These are phyloP conservation scores for Saccharum hybrid DNA, from an alignment of 202 grass and related monocot species.

Conservation along the genomic window DNA sequence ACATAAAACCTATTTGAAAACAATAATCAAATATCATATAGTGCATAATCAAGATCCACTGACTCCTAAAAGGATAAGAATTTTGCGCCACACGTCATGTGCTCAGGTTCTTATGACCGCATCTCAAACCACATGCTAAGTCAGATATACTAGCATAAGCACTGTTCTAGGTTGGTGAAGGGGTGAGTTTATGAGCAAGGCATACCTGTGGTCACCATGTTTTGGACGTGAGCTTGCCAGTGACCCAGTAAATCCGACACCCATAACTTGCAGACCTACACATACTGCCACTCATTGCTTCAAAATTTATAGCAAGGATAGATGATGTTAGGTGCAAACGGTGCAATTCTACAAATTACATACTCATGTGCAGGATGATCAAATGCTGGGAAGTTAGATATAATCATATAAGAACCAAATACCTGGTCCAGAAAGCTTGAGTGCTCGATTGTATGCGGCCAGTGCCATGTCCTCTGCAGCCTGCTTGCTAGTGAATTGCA, in stretches of 20 bases:
- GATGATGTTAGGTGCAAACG: background rate
- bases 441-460: slow-evolving; percentile 76
- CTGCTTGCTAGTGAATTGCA: slow-evolving; percentile 81
- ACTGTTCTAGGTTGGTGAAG: background rate
- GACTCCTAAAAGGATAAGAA: slow-evolving; percentile 7
- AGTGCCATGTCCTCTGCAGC: slow-evolving; percentile 87
- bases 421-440: slow-evolving; percentile 92
- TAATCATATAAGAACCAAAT: background rate
- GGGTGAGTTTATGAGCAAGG: background rate
- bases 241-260: slow-evolving; percentile 91
- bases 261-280: slow-evolving; percentile 74
- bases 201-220: slow-evolving; percentile 83
- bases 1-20: slow-evolving; percentile 77
- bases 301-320: background rate
- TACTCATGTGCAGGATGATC: background rate
- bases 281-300: slow-evolving; percentile 22
- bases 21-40: slow-evolving; percentile 34
- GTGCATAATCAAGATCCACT: background rate
- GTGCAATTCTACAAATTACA: background rate
- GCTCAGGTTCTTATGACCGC: background rate
- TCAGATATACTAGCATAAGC: background rate
- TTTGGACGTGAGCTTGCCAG: slow-evolving; percentile 79
- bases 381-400: background rate
- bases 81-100: background rate
- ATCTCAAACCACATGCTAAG: slow-evolving; percentile 8